phyloP scores from a whole-genome alignment of 1,284 basidiomycete species.

The Cutaneotrichosporon sp. region DNA sequence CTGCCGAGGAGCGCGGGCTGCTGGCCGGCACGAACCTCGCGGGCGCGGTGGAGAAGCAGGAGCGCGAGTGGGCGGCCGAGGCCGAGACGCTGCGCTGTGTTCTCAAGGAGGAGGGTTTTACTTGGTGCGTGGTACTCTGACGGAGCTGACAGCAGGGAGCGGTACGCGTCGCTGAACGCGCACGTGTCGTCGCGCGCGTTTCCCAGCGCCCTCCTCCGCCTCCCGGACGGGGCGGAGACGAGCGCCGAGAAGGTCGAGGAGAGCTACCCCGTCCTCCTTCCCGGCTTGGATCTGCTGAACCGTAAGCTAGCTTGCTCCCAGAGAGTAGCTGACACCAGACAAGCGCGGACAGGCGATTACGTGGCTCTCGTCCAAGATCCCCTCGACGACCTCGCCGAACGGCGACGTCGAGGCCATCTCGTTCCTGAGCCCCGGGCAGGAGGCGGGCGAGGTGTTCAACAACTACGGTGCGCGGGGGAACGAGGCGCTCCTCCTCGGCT shows the following conservation, averaged over 20 bases:
- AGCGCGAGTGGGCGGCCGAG: constrained; percentile 63
- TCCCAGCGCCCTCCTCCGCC: constrained; percentile 72
- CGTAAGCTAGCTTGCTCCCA: constrained; percentile 55
- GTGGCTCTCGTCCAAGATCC: constrained; percentile 65
- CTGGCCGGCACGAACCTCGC: constrained; percentile 75
- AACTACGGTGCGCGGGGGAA: constrained; percentile 68
- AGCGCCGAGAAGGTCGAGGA: constrained; percentile 31
- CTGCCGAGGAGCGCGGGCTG: constrained; percentile 62
- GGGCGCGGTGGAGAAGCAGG: constrained; percentile 68
- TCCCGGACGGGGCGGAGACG: constrained; percentile 33
- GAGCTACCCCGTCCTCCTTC: constrained; percentile 76
- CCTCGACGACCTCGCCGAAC: constrained; percentile 25
- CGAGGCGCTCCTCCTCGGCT: constrained; percentile 80
- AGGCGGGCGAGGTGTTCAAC: constrained; percentile 70
- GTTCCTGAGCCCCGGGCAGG: constrained; percentile 42
- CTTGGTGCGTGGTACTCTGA: constrained; percentile 62
- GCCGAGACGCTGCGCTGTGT: constrained; percentile 57
- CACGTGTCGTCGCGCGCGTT: constrained; percentile 85
- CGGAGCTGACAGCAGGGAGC: constrained; percentile 60
- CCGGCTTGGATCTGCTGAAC: constrained; percentile 81
- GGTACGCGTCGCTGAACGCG: constrained; percentile 68
- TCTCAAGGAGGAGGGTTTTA: constrained; percentile 60
- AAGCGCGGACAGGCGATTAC: constrained; percentile 69
- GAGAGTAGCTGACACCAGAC: constrained; percentile 28
- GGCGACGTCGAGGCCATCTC: constrained; percentile 30